These are phyloP conservation scores for Diaporthe destruens DNA, from an alignment of 2,329 filamentous ascomycete genomes.

Conservation along the genomic window DNA sequence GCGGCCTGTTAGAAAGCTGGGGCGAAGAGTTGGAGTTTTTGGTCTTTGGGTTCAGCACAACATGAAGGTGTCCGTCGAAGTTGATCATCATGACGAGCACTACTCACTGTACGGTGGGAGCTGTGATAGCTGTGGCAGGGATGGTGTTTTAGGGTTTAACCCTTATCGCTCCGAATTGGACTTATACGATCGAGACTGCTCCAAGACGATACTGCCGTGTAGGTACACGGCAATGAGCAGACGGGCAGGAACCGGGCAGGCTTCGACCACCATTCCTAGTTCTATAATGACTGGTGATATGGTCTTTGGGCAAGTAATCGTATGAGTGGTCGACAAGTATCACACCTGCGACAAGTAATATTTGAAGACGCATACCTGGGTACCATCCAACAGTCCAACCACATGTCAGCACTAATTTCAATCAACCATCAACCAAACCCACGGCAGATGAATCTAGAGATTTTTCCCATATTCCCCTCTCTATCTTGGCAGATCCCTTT, in stretches of 20 bases:
- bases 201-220: not conserved
- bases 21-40: not conserved
- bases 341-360: not conserved
- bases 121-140: conserved; percentile 2
- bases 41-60: not conserved
- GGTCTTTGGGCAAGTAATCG: not conserved
- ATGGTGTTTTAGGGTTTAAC: not conserved
- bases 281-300: not conserved
- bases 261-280: not conserved
- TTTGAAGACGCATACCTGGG: not conserved
- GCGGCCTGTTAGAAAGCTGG: not conserved
- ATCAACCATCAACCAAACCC: not conserved
- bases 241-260: no score
- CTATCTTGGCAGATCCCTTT: no score
- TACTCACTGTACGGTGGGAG: not conserved
- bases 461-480: not conserved
- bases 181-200: no score
- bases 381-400: not conserved
- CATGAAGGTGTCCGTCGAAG: not conserved
- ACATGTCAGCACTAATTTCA: not conserved
- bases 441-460: not conserved
- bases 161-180: not conserved
- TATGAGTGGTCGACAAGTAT: not conserved
- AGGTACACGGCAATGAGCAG: not conserved
- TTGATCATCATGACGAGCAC: conserved; percentile 38